Conservation (phyloP, 148 eudicot genomes). For the Arbutus unedo region DNA sequence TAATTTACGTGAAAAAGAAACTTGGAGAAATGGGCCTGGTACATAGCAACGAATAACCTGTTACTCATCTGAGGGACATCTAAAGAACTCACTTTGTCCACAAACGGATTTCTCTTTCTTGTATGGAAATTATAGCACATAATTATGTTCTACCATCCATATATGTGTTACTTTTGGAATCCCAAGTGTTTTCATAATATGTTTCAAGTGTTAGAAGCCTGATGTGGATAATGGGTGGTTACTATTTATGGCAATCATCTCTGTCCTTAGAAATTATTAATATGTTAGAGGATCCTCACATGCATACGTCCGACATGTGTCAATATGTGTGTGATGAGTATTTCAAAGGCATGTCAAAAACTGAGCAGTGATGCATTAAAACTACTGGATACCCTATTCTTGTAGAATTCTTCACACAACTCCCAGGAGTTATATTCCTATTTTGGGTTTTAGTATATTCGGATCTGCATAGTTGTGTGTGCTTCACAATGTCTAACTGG, state of each 20-base stretch:
- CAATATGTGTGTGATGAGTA: neutral
- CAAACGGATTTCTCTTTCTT: neutral
- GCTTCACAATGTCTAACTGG: neutral
- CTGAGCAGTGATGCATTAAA: neutral
- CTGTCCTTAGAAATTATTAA: neutral
- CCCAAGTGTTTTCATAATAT: neutral
- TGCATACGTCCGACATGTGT: neutral
- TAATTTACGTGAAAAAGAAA: neutral
- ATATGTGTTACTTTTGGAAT: neutral
- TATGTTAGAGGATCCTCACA: neutral
- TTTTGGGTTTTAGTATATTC: neutral
- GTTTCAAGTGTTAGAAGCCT: neutral
- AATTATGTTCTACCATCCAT: neutral
- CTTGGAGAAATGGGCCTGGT: neutral
- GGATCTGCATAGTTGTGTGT: neutral
- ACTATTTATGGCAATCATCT: neutral
- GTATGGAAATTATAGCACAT: neutral
- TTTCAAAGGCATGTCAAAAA: neutral
- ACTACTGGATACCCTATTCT: neutral
- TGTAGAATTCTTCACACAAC: neutral
- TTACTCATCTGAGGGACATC: neutral
- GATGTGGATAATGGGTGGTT: slow-evolving; percentile 1
- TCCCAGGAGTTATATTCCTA: neutral
- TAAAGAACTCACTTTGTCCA: neutral
- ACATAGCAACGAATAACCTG: neutral